Conservation (phyloP, 75 land plant species). For the Picea glauca region DNA sequence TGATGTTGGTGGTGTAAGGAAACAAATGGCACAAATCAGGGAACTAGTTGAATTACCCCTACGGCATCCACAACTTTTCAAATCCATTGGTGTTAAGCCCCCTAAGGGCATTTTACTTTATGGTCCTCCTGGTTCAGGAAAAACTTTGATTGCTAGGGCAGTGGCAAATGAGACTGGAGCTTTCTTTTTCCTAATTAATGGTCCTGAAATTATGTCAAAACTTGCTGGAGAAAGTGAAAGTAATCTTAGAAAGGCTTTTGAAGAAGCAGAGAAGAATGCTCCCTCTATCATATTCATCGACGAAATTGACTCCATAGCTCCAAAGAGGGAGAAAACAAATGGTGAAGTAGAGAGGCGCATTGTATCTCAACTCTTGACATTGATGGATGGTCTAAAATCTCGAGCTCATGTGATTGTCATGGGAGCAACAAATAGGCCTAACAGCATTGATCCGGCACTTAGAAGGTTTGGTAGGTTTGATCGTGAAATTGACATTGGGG, state of each 20-base stretch:
- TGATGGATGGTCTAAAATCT: slow-evolving; percentile 83
- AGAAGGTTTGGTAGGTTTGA: slow-evolving; percentile 83
- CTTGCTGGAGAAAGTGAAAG: slow-evolving; percentile 86
- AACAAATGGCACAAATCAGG: slow-evolving; percentile 34
- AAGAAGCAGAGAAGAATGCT: slow-evolving; percentile 88
- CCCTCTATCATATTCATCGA: slow-evolving; percentile 83
- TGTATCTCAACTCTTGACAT: slow-evolving; percentile 73
- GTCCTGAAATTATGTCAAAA: slow-evolving; percentile 89
- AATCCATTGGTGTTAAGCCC: slow-evolving; percentile 81
- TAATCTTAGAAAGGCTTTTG: slow-evolving; percentile 84
- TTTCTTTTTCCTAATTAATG: slow-evolving; percentile 74
- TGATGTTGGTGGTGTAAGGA: slow-evolving; percentile 42
- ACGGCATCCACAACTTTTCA: slow-evolving; percentile 82
- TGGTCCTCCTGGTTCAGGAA: slow-evolving; percentile 89
- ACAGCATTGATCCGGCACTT: slow-evolving; percentile 83
- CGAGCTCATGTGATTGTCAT: slow-evolving; percentile 83
- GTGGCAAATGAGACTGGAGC: slow-evolving; percentile 90
- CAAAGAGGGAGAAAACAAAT: slow-evolving; percentile 79
- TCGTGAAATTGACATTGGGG: slow-evolving; percentile 84
- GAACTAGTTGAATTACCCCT: slow-evolving; percentile 67
- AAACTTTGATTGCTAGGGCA: slow-evolving; percentile 79
- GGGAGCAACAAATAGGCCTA: slow-evolving; percentile 85
- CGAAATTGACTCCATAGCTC: slow-evolving; percentile 82
- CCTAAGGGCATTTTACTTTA: slow-evolving; percentile 76
- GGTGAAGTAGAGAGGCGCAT: slow-evolving; percentile 88